A percentile compares a stretch with the other conserved stretches of the same genome.
Conservation (phyloP, 2,329 filamentous ascomycete species). For the Tolypocladium endophyticum region DNA sequence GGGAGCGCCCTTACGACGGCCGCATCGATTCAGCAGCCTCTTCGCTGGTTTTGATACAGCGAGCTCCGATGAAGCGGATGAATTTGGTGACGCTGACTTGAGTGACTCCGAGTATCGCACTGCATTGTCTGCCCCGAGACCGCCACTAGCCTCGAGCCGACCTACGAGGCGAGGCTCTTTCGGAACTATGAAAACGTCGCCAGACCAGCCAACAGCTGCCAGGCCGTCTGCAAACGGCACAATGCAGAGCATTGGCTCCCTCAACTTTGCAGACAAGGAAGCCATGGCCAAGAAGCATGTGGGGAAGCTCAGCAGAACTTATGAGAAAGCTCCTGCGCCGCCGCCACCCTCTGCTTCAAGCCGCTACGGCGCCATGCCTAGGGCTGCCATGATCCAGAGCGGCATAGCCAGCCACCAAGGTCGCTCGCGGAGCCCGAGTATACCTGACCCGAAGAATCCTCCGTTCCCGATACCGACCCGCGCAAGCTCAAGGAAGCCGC, state of each 20-base stretch:
- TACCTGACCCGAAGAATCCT: constrained; percentile 51
- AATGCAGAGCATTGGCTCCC: constrained; percentile 27
- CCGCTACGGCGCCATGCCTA: constrained; percentile 57
- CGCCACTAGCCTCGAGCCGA: constrained; percentile 28
- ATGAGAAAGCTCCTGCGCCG: constrained; percentile 27
- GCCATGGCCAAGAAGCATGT: constrained; percentile 8
- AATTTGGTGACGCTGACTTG: constrained; percentile 49
- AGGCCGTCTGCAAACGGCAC: constrained; percentile 15
- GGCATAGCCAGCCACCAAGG: constrained; percentile 60
- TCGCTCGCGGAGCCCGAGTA: constrained; percentile 54
- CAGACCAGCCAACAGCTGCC: constrained; percentile 26
- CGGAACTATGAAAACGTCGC: constrained; percentile 27
- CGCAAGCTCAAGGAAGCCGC: constrained; percentile 72
- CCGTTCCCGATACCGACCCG: constrained; percentile 88
- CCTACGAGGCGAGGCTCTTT: constrained; percentile 31
- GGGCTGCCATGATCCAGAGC: constrained; percentile 69
- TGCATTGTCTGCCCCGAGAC: constrained; percentile 52
- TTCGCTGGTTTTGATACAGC: constrained; percentile 73
- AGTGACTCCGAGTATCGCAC: constrained; percentile 61
- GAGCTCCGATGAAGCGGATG: constrained; percentile 56
- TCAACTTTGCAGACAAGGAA: constrained; percentile 23
- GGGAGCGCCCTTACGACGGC: constrained; percentile 49
- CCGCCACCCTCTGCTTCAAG: constrained; percentile 18
- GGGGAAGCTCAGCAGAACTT: constrained; percentile 22
- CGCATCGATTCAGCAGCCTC: constrained; percentile 71